Evolutionary conservation across 805 yeast genomes (phyloP).

Genomic region (Candida gorgasii): DNA sequence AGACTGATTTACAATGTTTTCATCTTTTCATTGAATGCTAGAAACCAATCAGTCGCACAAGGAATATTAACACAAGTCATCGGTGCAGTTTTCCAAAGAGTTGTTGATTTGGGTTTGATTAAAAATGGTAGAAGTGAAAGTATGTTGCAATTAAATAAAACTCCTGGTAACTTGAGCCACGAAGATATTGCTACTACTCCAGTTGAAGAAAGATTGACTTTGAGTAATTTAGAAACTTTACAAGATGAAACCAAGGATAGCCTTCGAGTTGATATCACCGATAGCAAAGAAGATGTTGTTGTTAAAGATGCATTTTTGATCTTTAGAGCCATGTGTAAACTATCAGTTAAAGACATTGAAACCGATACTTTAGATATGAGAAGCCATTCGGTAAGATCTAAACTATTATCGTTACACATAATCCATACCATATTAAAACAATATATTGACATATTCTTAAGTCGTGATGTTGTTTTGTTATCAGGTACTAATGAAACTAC

Average conservation of each 20-base stretch:
- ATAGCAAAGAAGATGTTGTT: conserved; percentile 63
- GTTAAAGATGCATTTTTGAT: conserved; percentile 91
- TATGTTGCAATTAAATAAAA: conserved; percentile 20
- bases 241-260: conserved; percentile 52
- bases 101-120: conserved; percentile 45
- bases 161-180: conserved; percentile 25
- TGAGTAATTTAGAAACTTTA: conserved; percentile 59
- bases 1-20: conserved; percentile 93
- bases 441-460: conserved; percentile 77
- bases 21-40: conserved; percentile 74
- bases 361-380: conserved; percentile 77
- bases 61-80: conserved; percentile 92
- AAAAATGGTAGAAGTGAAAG: conserved; percentile 21
- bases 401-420: conserved; percentile 82
- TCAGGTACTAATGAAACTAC: conserved; percentile 53
- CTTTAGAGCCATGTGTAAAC: conserved; percentile 92
- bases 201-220: conserved; percentile 45
- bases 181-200: conserved; percentile 20
- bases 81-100: conserved; percentile 77
- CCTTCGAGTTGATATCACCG: conserved; percentile 51
- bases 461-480: conserved; percentile 54
- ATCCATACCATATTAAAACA: conserved; percentile 83
- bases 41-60: conserved; percentile 93
- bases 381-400: conserved; percentile 90
- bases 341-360: conserved; percentile 83